A percentile compares a stretch with the other conserved stretches of the same genome.
These are phyloP conservation scores for Aspergillus carbonarius DNA, from an alignment of 2,329 filamentous ascomycete species.

Conservation along the genomic window DNA sequence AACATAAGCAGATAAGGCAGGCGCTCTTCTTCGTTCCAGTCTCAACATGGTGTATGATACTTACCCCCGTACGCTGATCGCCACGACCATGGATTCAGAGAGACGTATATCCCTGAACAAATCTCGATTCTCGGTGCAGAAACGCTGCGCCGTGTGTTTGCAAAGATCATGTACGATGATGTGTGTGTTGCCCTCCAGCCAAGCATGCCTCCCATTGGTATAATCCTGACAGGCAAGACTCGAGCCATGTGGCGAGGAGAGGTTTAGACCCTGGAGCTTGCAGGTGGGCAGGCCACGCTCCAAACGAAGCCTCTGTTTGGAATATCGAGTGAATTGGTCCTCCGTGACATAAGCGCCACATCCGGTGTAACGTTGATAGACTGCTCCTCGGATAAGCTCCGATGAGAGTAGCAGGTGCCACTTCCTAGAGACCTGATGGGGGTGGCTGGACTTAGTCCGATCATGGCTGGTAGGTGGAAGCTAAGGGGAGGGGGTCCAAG, in stretches of 20 bases:
- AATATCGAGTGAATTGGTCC: slow-evolving; percentile 15
- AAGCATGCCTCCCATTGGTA: slow-evolving; percentile 20
- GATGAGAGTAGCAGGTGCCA: slow-evolving; percentile 35
- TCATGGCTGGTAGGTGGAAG: neutral
- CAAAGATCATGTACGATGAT: slow-evolving; percentile 17
- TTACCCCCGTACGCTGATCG: slow-evolving; percentile 24
- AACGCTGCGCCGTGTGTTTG: slow-evolving; percentile 12
- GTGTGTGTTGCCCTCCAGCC: slow-evolving; percentile 15
- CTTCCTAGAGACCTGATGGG: slow-evolving; percentile 33
- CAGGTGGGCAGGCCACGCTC: slow-evolving; percentile 25
- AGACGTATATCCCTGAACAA: slow-evolving; percentile 16
- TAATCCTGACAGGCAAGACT: slow-evolving; percentile 18
- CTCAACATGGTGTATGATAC: neutral
- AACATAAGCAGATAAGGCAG: neutral
- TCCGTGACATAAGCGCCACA: neutral
- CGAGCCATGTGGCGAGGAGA: neutral
- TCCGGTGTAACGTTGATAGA: slow-evolving; percentile 19
- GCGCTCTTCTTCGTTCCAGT: neutral
- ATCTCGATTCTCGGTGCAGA: slow-evolving; percentile 25
- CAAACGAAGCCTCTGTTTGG: slow-evolving; percentile 23
- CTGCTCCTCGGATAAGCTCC: slow-evolving; percentile 15
- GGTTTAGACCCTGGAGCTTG: neutral
- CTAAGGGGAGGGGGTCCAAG: neutral
- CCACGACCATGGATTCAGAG: slow-evolving; percentile 23
- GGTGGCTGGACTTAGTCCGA: neutral